phyloP scores from a whole-genome alignment of 139 green algal species.

The Gonium pectorale region DNA sequence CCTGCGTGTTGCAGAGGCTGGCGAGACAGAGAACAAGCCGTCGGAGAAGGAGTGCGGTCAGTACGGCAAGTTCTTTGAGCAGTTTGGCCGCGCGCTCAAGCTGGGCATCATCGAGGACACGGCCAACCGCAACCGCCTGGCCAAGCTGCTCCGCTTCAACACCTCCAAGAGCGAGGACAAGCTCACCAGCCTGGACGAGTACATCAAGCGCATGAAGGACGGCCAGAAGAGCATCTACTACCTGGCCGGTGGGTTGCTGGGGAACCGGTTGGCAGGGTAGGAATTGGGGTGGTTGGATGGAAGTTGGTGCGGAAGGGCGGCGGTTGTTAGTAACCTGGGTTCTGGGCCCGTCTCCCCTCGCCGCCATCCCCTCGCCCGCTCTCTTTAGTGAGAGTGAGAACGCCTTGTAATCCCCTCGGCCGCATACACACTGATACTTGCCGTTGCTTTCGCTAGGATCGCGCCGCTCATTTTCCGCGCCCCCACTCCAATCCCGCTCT shows the following conservation, averaged over 20 bases:
- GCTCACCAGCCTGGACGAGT: slow-evolving; percentile 88
- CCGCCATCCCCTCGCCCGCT: too few relatives aligned
- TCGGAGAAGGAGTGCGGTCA: slow-evolving; percentile 60
- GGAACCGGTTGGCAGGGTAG: too few relatives aligned
- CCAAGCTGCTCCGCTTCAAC: slow-evolving; percentile 90
- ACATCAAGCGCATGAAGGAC: slow-evolving; percentile 93
- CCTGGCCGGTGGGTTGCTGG: slow-evolving; percentile 77
- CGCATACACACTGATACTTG: too few relatives aligned
- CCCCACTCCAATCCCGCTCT: too few relatives aligned
- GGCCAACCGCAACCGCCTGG: slow-evolving; percentile 78
- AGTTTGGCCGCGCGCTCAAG: slow-evolving; percentile 94
- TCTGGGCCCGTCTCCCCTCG: too few relatives aligned
- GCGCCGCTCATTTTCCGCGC: too few relatives aligned
- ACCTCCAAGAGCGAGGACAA: slow-evolving; percentile 81
- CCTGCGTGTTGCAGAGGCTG: slow-evolving; percentile 11
- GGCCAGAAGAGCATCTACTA: slow-evolving; percentile 98
- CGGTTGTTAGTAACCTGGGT: too few relatives aligned
- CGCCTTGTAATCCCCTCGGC: too few relatives aligned
- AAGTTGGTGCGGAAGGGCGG: too few relatives aligned
- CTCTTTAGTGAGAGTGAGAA: too few relatives aligned
- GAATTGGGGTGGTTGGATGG: too few relatives aligned
- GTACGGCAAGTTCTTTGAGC: slow-evolving; percentile 93
- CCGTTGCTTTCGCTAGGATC: too few relatives aligned
- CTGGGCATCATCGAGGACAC: slow-evolving; percentile 98
- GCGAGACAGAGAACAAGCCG: slow-evolving; percentile 61